Evolutionary conservation across 176 grass and related monocot species (phyloP).

Genomic region (Saccharum officinarum): DNA sequence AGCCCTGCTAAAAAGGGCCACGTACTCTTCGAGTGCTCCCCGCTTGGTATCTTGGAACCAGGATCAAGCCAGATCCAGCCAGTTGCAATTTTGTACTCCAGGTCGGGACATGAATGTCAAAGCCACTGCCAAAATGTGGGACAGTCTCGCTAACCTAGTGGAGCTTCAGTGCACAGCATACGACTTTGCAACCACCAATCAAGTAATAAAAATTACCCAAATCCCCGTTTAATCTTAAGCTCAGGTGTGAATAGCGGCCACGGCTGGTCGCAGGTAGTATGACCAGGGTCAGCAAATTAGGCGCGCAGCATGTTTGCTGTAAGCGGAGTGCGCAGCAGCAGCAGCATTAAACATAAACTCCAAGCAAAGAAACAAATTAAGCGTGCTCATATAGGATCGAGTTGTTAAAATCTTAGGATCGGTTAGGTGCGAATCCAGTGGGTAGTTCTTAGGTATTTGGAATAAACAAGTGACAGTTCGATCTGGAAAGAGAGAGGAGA

Average conservation of each 20-base stretch:
- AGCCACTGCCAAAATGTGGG: constrained; percentile 19
- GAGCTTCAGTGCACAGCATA: background rate
- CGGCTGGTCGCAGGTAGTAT: background rate
- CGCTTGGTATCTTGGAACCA: background rate
- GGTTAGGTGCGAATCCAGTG: too few relatives aligned
- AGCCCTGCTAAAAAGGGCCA: background rate
- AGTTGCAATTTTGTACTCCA: constrained; percentile 22
- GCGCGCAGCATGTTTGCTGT: constrained; percentile 28
- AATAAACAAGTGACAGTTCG: too few relatives aligned
- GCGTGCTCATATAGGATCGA: background rate
- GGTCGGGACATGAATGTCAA: constrained; percentile 20
- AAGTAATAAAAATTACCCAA: background rate
- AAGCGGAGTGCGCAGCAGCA: background rate
- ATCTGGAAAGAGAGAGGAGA: too few relatives aligned
- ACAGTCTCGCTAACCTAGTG: constrained; percentile 14
- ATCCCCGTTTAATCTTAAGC: constrained; percentile 10
- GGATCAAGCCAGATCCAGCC: constrained; percentile 29
- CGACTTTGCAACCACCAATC: constrained; percentile 11
- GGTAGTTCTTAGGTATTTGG: too few relatives aligned
- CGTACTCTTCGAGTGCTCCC: background rate
- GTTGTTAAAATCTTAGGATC: too few relatives aligned
- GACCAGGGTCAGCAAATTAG: constrained; percentile 50
- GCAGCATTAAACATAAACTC: constrained; percentile 4
- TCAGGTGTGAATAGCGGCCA: constrained; percentile 42
- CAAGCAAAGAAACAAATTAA: constrained; percentile 19